Percentiles rank a stretch among this genome's conserved stretches.
Evolutionary conservation across 371 early-diverging fungal species (phyloP).

Genomic region (Saksenaea oblongispora): DNA sequence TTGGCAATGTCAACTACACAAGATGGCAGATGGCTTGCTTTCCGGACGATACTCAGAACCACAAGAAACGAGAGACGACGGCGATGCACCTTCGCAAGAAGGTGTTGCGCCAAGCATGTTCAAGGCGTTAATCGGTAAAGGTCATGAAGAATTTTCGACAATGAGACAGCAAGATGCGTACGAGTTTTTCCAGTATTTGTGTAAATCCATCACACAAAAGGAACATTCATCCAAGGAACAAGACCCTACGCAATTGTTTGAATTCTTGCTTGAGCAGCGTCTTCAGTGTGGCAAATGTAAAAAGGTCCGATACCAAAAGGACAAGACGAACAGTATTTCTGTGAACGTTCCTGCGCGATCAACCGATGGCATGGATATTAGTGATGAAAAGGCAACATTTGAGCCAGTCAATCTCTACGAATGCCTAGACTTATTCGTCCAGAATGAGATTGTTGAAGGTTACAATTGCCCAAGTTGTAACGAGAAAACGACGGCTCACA

Average conservation of each 20-base stretch:
- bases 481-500: conserved; percentile 64
- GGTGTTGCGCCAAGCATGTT: conserved; percentile 89
- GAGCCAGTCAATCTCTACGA: conserved; percentile 72
- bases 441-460: conserved; percentile 62
- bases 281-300: conserved; percentile 85
- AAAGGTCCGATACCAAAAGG: conserved; percentile 74
- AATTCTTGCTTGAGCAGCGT: conserved; percentile 79
- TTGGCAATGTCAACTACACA: conserved; percentile 87
- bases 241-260: conserved; percentile 78
- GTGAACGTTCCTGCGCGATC: conserved; percentile 75
- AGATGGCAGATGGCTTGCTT: conserved; percentile 86
- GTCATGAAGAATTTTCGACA: conserved; percentile 90
- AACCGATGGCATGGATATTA: conserved; percentile 20
- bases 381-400: conserved; percentile 34
- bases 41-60: conserved; percentile 85
- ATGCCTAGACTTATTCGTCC: conserved; percentile 70
- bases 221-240: conserved; percentile 56
- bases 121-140: conserved; percentile 86
- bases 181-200: conserved; percentile 87
- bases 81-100: conserved; percentile 56
- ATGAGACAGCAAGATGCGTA: conserved; percentile 98
- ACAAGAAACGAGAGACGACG: conserved; percentile 26
- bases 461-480: conserved; percentile 85
- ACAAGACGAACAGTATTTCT: conserved; percentile 62
- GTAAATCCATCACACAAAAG: conserved; percentile 72